Evolutionary conservation across 2,329 filamentous ascomycete genomes (phyloP).

Genomic region (Fusarium euwallaceae): DNA sequence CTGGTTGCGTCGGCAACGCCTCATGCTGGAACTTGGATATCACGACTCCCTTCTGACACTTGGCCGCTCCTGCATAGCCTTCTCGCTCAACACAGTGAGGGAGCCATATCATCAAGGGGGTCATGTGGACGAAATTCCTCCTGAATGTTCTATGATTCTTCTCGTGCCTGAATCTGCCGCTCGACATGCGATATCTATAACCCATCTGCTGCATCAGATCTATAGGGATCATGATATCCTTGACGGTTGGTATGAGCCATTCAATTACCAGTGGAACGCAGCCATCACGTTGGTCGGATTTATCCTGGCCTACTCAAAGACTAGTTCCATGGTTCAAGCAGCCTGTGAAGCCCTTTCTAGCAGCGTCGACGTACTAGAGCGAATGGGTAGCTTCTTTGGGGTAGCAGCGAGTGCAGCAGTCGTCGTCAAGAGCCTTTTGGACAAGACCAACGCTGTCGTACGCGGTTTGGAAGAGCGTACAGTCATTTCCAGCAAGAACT

Average conservation of each 20-base stretch:
- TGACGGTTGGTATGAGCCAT: conserved; percentile 43
- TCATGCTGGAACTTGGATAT: conserved; percentile 48
- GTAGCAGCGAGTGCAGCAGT: conserved; percentile 4
- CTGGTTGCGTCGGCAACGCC: conserved; percentile 5
- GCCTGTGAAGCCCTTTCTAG: background rate
- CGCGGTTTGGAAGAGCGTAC: background rate
- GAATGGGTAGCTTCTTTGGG: conserved; percentile 10
- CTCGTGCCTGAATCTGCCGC: background rate
- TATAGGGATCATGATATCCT: conserved; percentile 37
- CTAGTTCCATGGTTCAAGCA: background rate
- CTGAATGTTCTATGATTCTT: background rate
- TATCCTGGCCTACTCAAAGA: conserved; percentile 38
- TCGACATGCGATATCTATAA: background rate
- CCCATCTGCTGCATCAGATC: background rate
- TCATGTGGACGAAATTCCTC: too few relatives aligned
- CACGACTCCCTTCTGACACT: conserved; percentile 5
- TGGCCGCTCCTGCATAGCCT: background rate
- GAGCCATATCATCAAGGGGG: background rate
- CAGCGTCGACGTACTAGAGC: conserved; percentile 1
- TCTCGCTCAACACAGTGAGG: background rate
- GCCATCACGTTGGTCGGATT: conserved; percentile 48
- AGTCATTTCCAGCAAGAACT: background rate
- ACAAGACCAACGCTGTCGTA: background rate
- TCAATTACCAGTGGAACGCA: conserved; percentile 34
- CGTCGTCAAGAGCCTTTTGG: background rate